Conservation (phyloP, 2,329 filamentous ascomycete genomes). For the Pseudophaeomoniella oleicola region DNA sequence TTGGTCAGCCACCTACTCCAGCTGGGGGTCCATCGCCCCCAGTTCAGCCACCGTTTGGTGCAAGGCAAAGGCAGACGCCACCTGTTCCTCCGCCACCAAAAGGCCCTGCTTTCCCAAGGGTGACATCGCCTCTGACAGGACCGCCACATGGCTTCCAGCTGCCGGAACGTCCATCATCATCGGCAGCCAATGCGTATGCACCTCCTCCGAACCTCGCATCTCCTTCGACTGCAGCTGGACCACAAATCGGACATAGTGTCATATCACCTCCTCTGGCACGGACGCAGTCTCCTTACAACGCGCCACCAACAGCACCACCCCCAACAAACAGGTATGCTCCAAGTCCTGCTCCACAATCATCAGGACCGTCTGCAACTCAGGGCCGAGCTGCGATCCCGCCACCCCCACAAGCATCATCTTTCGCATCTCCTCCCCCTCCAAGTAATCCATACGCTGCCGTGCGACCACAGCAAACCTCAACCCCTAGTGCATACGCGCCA, state of each 20-base stretch:
- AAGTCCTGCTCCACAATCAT: conserved; percentile 41
- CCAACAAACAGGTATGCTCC: conserved; percentile 65
- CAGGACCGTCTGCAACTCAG: conserved; percentile 27
- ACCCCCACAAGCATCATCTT: conserved; percentile 22
- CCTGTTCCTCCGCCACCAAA: conserved; percentile 77
- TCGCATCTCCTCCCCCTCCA: conserved; percentile 21
- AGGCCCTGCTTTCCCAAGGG: conserved; percentile 49
- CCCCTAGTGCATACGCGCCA: conserved; percentile 18
- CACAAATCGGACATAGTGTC: conserved; percentile 23
- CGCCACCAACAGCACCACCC: conserved; percentile 56
- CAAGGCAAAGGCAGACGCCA: conserved; percentile 47
- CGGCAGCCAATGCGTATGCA: conserved; percentile 49
- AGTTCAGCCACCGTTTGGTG: conserved; percentile 42
- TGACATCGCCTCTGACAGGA: conserved; percentile 56
- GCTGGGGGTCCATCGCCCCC: conserved; percentile 36
- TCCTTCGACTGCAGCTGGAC: conserved; percentile 17
- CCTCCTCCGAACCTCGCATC: conserved; percentile 36
- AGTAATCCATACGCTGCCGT: conserved; percentile 46
- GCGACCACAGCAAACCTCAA: conserved; percentile 4
- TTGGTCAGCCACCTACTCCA: conserved; percentile 43
- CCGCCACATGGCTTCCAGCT: conserved; percentile 36
- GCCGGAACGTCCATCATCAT: conserved; percentile 38
- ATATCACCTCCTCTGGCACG: conserved; percentile 49
- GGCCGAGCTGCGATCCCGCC: conserved; percentile 34
- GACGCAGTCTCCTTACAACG: conserved; percentile 74